These are phyloP conservation scores for Chlamydomonas schloesseri DNA, from an alignment of 139 green algal genomes.

Conservation along the genomic window DNA sequence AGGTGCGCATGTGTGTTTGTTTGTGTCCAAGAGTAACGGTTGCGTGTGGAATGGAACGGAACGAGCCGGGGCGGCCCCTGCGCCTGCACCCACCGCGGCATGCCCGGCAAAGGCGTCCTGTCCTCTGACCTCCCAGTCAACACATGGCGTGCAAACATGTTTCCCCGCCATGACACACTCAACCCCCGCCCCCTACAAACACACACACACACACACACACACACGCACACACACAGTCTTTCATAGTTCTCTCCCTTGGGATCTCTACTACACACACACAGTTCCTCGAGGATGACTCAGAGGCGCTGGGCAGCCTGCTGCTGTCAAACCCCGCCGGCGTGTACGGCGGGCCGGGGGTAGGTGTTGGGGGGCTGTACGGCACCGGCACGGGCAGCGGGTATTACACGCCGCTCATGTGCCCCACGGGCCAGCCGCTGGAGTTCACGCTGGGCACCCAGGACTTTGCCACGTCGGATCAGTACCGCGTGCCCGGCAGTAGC, in stretches of 20 bases:
- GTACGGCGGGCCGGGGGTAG: background rate
- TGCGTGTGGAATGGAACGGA: no score
- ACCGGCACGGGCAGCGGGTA: background rate
- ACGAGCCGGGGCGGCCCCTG: no score
- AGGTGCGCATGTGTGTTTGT: conserved; percentile 36
- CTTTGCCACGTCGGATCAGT: background rate
- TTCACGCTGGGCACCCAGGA: background rate
- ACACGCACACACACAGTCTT: no score
- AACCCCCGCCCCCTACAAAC: no score
- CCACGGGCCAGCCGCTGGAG: background rate
- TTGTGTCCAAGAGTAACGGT: no score
- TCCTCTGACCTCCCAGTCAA: no score
- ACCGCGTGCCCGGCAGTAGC: background rate
- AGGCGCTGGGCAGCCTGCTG: background rate
- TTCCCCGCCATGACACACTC: no score
- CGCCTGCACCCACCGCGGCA: no score
- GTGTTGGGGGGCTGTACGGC: background rate
- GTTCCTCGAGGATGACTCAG: conserved; percentile 57
- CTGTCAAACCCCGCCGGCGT: background rate
- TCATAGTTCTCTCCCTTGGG: no score
- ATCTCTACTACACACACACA: conserved; percentile 4
- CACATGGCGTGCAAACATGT: no score
- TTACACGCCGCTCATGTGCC: no score
- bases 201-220: background rate
- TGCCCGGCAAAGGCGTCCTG: no score